Evolutionary conservation across 2,329 filamentous ascomycete genomes (phyloP).

Genomic region (Talaromyces funiculosus): DNA sequence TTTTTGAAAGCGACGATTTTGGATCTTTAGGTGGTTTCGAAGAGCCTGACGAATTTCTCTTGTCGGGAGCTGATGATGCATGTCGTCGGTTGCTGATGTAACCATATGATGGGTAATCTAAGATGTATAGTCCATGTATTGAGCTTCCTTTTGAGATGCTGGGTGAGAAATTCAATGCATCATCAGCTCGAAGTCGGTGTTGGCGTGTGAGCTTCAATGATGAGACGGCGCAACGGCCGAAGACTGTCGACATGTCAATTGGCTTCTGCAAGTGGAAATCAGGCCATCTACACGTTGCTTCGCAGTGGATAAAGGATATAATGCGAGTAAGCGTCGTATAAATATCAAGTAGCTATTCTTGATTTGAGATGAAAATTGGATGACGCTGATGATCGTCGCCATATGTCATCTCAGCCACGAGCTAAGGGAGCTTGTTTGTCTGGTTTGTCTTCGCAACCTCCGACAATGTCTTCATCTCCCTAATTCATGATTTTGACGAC

Average conservation of each 20-base stretch:
- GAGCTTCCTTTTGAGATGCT: background rate
- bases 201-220: conserved; percentile 4
- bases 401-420: background rate
- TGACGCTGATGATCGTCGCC: background rate
- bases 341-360: background rate
- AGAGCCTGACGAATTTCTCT: background rate
- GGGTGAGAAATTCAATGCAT: background rate
- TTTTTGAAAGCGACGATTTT: background rate
- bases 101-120: background rate
- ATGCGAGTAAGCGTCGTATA: background rate
- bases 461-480: background rate
- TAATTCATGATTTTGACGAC: background rate
- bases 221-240: conserved; percentile 13
- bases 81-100: background rate
- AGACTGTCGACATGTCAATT: conserved; percentile 14
- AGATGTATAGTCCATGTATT: background rate
- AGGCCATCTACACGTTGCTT: too few relatives aligned
- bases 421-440: background rate
- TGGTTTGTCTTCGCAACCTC: background rate
- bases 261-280: background rate
- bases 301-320: too few relatives aligned
- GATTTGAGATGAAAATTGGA: background rate
- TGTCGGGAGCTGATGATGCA: background rate
- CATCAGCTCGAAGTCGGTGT: background rate
- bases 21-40: background rate